A percentile compares a stretch with the other conserved stretches of the same genome.
Conservation (phyloP, 2,329 filamentous ascomycete genomes). For the Colletotrichum agaves region DNA sequence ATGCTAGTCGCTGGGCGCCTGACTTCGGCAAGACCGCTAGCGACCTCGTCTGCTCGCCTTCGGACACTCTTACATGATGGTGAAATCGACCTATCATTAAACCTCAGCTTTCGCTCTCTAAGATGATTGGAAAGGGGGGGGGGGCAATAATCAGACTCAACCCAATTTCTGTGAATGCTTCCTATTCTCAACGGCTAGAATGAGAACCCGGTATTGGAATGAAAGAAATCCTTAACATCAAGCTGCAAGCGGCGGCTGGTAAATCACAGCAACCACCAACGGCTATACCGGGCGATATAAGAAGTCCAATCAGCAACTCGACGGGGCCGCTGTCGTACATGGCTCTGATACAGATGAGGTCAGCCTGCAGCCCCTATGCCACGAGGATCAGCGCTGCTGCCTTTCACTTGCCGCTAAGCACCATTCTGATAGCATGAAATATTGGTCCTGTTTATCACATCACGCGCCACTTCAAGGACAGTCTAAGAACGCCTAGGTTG, state of each 20-base stretch:
- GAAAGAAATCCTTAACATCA: background rate
- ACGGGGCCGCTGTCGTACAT: conserved; percentile 17
- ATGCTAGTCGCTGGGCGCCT: conserved; percentile 19
- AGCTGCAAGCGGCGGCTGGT: background rate
- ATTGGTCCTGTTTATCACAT: conserved; percentile 23
- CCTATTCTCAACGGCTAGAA: background rate
- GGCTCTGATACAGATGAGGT: conserved; percentile 39
- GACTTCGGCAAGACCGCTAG: conserved; percentile 19
- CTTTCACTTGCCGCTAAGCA: conserved; percentile 29
- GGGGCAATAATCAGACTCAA: conserved; percentile 20
- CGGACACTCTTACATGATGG: conserved; percentile 6
- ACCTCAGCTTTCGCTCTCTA: conserved; percentile 21
- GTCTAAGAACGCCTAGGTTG: conserved; percentile 7
- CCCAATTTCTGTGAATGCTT: background rate
- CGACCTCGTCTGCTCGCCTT: conserved; percentile 17
- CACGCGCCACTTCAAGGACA: conserved; percentile 22
- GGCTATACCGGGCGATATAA: background rate
- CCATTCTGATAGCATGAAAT: conserved; percentile 10
- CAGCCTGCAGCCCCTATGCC: conserved; percentile 37
- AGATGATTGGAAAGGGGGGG: conserved; percentile 13
- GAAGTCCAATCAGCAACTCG: background rate
- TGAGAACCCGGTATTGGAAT: background rate
- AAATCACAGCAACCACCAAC: background rate
- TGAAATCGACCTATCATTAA: background rate
- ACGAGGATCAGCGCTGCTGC: conserved; percentile 37